Base-by-base conservation (phyloP, 2,329 filamentous ascomycete genomes). In the Trichoderma sp. region DNA sequence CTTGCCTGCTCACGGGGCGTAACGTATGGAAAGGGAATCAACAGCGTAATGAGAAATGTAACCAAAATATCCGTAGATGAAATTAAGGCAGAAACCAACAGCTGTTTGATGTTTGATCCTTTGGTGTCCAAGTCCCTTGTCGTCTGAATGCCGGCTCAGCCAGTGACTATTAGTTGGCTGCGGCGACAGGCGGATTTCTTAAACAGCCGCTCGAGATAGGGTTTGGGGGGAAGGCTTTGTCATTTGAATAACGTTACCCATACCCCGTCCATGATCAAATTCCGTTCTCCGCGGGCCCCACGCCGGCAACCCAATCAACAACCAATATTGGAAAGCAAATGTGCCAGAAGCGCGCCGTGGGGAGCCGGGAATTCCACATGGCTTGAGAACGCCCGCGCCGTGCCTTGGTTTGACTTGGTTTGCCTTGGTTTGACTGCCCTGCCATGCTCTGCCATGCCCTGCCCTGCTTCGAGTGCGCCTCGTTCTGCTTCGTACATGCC, bases 1-100 rank as follows among this genome's bases (percentile, higher is more conserved):
- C 69, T 54, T 71, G 70, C 54, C 68, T 8, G 65, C 68, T 19
- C 54, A 60, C 42, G 54, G 29, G 10, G 37, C 64, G 27, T 67
- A 19, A 59, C 8, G 19, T 32, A 19, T 6, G n/a, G 8, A 1
- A 22, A 42, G 13, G 9, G n/a, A 58, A n/a, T 45, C 19, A 15
- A 60, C 25, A 27, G 25, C 15, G 50, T 27, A 63, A 39, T 32
- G 59, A 48, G 58, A 53, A 48, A 48, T 32, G 56, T 19, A 34
- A 67, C 22, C 19, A 48, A 52, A 34, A 42, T 29, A 54, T 39
- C 25, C 39, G 5, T 19, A 42, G n/a, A 29, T 63, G n/a, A 35
- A 53, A 60, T 25, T 6, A 17, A 25, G 27, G 32, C 1, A 22
- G 12, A 17, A 45, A 9, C 17, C 35, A n/a, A 29, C 17, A 54